These are phyloP conservation scores for Quercus ilex DNA, from an alignment of 306 rosid species.

Conservation along the genomic window DNA sequence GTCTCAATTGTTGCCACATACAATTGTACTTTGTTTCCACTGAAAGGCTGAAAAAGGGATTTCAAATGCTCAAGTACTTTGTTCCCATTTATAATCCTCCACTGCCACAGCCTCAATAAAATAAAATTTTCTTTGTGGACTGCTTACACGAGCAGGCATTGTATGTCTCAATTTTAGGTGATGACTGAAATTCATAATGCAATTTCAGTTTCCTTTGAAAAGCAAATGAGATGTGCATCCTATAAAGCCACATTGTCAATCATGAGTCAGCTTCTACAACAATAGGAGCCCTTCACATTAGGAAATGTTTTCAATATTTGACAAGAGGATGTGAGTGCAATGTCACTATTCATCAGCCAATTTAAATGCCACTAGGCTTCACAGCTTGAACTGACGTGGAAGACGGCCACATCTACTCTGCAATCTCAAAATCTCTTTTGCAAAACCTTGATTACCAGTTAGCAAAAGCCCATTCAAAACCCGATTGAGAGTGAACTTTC, in stretches of 20 bases:
- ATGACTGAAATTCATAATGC: too few relatives aligned
- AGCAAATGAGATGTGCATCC: not conserved
- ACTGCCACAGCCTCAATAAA: not conserved
- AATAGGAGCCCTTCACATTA: too few relatives aligned
- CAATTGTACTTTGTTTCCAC: not conserved
- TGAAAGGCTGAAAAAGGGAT: not conserved
- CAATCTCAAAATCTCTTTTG: conserved; percentile 69
- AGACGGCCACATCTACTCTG: conserved; percentile 57
- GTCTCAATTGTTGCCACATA: not conserved
- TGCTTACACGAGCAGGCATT: not conserved
- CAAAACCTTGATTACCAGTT: conserved; percentile 82
- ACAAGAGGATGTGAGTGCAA: too few relatives aligned
- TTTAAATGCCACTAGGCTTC: too few relatives aligned
- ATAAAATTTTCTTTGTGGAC: not conserved
- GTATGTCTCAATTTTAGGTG: too few relatives aligned
- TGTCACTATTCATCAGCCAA: too few relatives aligned
- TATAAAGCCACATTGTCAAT: too few relatives aligned
- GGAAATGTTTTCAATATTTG: too few relatives aligned
- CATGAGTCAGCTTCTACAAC: too few relatives aligned
- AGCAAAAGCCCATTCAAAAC: conserved; percentile 36
- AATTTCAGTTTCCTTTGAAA: not conserved
- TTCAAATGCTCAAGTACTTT: not conserved
- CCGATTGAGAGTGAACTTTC: conserved; percentile 56
- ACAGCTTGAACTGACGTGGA: too few relatives aligned
- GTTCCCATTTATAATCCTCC: not conserved